Base-by-base conservation (phyloP, 495 filamentous ascomycete species). In the Penicillium waksmanii region DNA sequence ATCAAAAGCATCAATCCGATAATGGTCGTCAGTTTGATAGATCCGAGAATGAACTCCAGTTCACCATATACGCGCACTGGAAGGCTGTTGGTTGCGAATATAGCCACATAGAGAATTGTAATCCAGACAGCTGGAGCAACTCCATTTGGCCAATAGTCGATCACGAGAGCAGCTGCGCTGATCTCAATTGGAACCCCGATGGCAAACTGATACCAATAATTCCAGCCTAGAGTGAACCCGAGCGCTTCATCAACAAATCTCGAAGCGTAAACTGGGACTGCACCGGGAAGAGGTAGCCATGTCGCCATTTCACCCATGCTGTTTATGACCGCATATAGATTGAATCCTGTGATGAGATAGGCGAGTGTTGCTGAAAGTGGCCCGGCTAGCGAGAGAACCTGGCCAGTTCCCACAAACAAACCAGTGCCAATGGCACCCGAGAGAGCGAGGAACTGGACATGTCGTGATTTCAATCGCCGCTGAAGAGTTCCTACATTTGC, bases 211-310 rank as follows among this genome's bases (percentile, higher is more conserved):
- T 81, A 81, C 78, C 79, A 82, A 51, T 58, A 86, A 56, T 89
- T 89, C 86, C 87, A 91, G 15, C 87, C 87, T 44, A 89, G 79
- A 10, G 87, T 84, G 61, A 91, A 90, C 18, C 87, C 87, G 44
- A 91, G 69, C 18, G 85, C 83, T 43, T 81, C 77, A 60, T 89
- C 86, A 52, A 86, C 81, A 57, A 88, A 92, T 42, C 87, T 78
- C 27, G 84, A 79, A 46, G 85, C 85, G 71, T 87, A 90, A 48
- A 86, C 77, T 21, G 87, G 85, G 54, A 89, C 86, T 18, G 85
- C 82, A 48, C 88, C 88, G 1, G 87, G 82, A 8, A 89, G 77
- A n/a, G 89, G 89, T 17, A 90, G 80, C 68, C 82, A 90, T 18
- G 87, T 85, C 7, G 85, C 81, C 87, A 90, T 89, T 70, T 91